Conservation (phyloP, 2,329 filamentous ascomycete genomes). For the Hypoxylon sp. region DNA sequence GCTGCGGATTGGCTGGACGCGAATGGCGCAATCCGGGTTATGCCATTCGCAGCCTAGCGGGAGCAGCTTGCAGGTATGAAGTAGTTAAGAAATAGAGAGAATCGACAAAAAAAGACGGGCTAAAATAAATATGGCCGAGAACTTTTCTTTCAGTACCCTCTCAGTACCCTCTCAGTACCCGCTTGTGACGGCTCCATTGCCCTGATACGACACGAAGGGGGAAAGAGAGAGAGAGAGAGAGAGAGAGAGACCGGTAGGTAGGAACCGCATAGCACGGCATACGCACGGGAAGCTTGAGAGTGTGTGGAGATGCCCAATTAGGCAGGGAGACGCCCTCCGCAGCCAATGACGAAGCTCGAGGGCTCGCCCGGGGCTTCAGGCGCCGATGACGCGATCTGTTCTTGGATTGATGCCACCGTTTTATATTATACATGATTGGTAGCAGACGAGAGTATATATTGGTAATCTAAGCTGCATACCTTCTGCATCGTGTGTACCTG, state of each 20-base stretch:
- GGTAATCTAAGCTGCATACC: background rate
- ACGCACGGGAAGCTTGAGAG: background rate
- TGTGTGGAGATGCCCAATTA: constrained; percentile 23
- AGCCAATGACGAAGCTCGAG: constrained; percentile 23
- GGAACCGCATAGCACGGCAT: background rate
- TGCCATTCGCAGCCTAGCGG: constrained; percentile 30
- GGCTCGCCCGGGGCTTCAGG: constrained; percentile 3
- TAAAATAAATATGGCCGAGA: constrained; percentile 13
- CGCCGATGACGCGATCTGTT: constrained; percentile 29
- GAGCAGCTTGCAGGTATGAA: constrained; percentile 3
- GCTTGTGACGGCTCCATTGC: constrained; percentile 2
- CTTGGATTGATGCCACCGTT: constrained; percentile 28
- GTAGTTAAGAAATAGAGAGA: constrained; percentile 1
- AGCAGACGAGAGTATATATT: background rate
- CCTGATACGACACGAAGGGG: constrained; percentile 1
- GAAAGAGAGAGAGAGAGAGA: too few relatives aligned
- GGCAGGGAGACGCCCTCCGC: constrained; percentile 13
- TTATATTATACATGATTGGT: constrained; percentile 11
- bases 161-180: too few relatives aligned
- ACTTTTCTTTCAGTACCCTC: too few relatives aligned
- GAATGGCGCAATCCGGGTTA: constrained; percentile 38
- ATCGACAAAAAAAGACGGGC: background rate
- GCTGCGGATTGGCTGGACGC: constrained; percentile 20
- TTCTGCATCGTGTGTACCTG: too few relatives aligned
- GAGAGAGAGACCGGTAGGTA: constrained; percentile 21